Evolutionary conservation across 306 rosid species (phyloP), one percentile per base, ranked within the genome.

Genomic region (Dalbergia oliveri): DNA sequence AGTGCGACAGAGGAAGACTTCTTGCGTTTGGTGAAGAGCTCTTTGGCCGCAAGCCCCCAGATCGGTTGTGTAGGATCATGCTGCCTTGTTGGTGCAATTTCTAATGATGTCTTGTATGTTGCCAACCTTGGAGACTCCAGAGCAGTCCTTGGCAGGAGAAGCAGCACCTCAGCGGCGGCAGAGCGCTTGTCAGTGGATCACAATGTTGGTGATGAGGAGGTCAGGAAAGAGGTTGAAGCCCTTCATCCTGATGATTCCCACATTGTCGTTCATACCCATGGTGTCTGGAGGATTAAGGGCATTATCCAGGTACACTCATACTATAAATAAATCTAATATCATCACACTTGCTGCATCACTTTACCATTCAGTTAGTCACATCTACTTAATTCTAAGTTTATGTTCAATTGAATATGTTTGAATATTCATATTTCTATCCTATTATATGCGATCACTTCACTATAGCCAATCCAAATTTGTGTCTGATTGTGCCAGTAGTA

Each of bases 271-370:
- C 82, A 85, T 79, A 85, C 49, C 54, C 98, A 90, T 2, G 99
- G 99, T 59, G 95, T 89, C 53, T 95, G 99, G 99, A 90, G 99
- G 76, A 91, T 95, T 59, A 95, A 95, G 79, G 99, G 99, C 65
- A 95, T 95, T 75, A 95, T 95, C 87, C 99, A 95, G 99, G 98
- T 93, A 90, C 31, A 26, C 31, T 26, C 31, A 26, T 26, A 26
- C 31, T 26, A 26, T 26, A 26, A 26, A 26, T 26, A 26, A 26
- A 26, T 26, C 31, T 26, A 26, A 26, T 26, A 26, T 26, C 31
- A 26, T 26, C 31, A 26, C 31, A 26, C 3, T 26, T 26, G 5
- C 41, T 37, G 5, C 41, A 5, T 37, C 41, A 37, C 41, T 37
- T 37, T 37, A 37, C 41, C 41, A 37, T 37, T 37, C 41, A 0